Percentiles rank a stretch among this genome's conserved stretches.
phyloP scores from a whole-genome alignment of 1,284 basidiomycete species.

The Tilletia walkeri region DNA sequence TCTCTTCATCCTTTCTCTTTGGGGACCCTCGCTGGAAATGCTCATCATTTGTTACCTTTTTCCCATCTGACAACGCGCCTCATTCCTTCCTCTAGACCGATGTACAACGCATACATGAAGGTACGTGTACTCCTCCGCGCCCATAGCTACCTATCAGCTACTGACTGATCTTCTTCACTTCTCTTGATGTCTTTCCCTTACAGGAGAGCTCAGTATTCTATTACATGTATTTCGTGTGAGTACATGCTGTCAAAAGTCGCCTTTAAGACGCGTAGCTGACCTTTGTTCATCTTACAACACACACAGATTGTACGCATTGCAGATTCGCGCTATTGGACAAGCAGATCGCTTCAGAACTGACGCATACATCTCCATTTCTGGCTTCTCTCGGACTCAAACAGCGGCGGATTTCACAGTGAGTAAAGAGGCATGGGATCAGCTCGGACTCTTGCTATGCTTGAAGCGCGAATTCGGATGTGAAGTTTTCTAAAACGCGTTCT shows the following conservation, averaged over 20 bases:
- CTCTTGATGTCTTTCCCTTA: neutral
- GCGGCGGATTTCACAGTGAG: constrained; percentile 22
- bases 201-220: constrained; percentile 19
- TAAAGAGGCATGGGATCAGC: neutral
- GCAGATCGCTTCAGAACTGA: neutral
- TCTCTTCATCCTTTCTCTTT: neutral
- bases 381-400: neutral
- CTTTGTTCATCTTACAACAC: neutral
- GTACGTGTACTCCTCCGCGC: constrained; percentile 61
- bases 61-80: neutral
- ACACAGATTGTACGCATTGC: constrained; percentile 4
- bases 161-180: neutral
- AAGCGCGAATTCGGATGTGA: too few species aligned
- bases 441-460: too few species aligned
- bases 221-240: constrained; percentile 32
- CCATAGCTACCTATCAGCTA: constrained; percentile 52
- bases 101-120: constrained; percentile 97
- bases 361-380: neutral
- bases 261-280: too few species aligned
- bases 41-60: too few species aligned
- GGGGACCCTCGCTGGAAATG: too few species aligned
- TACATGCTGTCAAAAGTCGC: constrained; percentile 21
- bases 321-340: too few species aligned
- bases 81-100: constrained; percentile 68
- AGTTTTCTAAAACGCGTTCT: too few species aligned